phyloP scores from a whole-genome alignment of 148 eudicot genomes.

The Spergularia bocconei region DNA sequence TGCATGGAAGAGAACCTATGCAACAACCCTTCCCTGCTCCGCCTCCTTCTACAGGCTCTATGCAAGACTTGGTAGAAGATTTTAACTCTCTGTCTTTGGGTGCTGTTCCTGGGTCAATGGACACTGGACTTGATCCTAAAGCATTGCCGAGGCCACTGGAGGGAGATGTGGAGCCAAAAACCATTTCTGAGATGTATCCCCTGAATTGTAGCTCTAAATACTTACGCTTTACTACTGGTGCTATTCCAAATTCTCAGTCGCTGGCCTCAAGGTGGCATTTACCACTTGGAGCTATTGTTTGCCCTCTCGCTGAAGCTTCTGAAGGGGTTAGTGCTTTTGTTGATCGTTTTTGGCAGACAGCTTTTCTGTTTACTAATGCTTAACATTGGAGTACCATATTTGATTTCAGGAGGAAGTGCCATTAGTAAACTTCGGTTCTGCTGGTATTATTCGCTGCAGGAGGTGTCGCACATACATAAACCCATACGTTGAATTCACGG shows the following conservation, averaged over 20 bases:
- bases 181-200: slow-evolving; percentile 52
- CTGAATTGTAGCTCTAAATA: slow-evolving; percentile 74
- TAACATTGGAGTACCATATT: slow-evolving; percentile 14
- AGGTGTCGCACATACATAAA: slow-evolving; percentile 96
- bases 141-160: slow-evolving; percentile 85
- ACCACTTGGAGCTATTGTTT: slow-evolving; percentile 96
- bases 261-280: slow-evolving; percentile 95
- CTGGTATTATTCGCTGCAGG: slow-evolving; percentile 92
- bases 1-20: slow-evolving; percentile 46
- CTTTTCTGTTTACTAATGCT: slow-evolving; percentile 11
- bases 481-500: slow-evolving; percentile 81
- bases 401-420: slow-evolving; percentile 91
- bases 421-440: slow-evolving; percentile 73
- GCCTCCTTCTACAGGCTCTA: slow-evolving; percentile 59
- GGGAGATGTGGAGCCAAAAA: slow-evolving; percentile 70
- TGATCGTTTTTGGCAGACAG: neutral
- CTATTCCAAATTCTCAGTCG: slow-evolving; percentile 85
- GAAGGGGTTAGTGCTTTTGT: slow-evolving; percentile 62
- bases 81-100: slow-evolving; percentile 77
- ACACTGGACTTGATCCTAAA: slow-evolving; percentile 70
- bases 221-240: slow-evolving; percentile 77
- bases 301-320: slow-evolving; percentile 98
- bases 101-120: slow-evolving; percentile 77
- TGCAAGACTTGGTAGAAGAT: slow-evolving; percentile 71
- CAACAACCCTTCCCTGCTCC: slow-evolving; percentile 60